These are phyloP conservation scores for Bacterosira constricta DNA, from an alignment of 108 stramenopile species.

Conservation along the genomic window DNA sequence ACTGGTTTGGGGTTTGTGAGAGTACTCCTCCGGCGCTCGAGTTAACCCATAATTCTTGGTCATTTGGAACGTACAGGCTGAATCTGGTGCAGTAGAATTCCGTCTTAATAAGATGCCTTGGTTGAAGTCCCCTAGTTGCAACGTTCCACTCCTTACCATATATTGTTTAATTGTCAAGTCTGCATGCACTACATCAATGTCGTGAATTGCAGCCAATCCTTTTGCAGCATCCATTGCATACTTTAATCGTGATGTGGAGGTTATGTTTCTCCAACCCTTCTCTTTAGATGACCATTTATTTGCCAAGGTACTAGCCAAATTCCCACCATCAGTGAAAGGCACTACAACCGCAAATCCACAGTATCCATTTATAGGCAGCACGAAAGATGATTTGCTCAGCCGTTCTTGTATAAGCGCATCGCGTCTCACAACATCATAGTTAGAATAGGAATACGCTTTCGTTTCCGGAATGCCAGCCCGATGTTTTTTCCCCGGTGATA, in stretches of 20 bases:
- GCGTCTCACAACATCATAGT: conserved; percentile 17
- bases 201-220: conserved; percentile 21
- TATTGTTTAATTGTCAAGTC: conserved; percentile 36
- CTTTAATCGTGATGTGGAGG: conserved; percentile 20
- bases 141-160: conserved; percentile 2
- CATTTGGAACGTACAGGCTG: conserved; percentile 12
- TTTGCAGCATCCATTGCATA: conserved; percentile 15
- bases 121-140: conserved; percentile 24
- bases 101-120: conserved; percentile 13
- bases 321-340: conserved; percentile 14
- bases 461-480: conserved; percentile 2
- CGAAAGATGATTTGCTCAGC: conserved; percentile 13
- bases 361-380: conserved; percentile 11
- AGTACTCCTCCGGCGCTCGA: conserved; percentile 34
- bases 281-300: neutral
- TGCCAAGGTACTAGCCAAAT: neutral
- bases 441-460: conserved; percentile 8
- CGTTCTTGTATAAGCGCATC: conserved; percentile 21
- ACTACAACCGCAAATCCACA: conserved; percentile 20
- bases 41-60: neutral
- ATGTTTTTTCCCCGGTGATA: conserved; percentile 11
- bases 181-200: conserved; percentile 23
- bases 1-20: conserved; percentile 4
- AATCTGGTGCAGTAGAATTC: conserved; percentile 10
- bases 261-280: neutral